Percentiles rank a stretch among this genome's conserved stretches.
phyloP scores from a whole-genome alignment of 2,329 filamentous ascomycete genomes.

The Ascochyta fabae region DNA sequence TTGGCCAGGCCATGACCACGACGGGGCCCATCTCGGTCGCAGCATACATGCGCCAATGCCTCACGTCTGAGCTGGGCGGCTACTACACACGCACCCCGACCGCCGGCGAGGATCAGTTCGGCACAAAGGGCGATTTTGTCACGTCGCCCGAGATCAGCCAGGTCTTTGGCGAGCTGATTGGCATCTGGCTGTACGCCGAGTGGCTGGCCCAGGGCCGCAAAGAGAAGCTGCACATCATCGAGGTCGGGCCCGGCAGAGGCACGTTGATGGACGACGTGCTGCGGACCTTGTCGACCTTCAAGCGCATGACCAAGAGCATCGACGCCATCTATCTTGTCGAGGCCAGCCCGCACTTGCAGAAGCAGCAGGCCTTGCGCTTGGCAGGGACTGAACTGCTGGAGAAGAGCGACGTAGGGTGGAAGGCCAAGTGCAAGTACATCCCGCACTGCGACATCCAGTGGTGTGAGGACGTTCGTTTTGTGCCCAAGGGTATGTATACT shows the following conservation, averaged over 20 bases:
- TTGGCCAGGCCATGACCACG: slow-evolving; percentile 83
- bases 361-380: slow-evolving; percentile 79
- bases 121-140: slow-evolving; percentile 91
- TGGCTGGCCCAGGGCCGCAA: slow-evolving; percentile 89
- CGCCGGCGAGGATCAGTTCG: slow-evolving; percentile 82
- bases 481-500: slow-evolving; percentile 68
- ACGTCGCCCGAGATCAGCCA: slow-evolving; percentile 98
- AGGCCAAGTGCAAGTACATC: slow-evolving; percentile 77
- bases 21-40: slow-evolving; percentile 92
- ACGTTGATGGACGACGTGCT: slow-evolving; percentile 98
- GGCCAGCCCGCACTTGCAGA: slow-evolving; percentile 80
- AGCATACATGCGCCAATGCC: slow-evolving; percentile 97
- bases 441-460: slow-evolving; percentile 76
- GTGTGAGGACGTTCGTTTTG: slow-evolving; percentile 86
- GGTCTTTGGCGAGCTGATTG: slow-evolving; percentile 92
- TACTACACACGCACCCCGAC: slow-evolving; percentile 84
- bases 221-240: slow-evolving; percentile 83
- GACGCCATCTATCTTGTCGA: slow-evolving; percentile 94
- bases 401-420: slow-evolving; percentile 75
- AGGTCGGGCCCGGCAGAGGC: slow-evolving; percentile 91
- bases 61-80: slow-evolving; percentile 87
- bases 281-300: slow-evolving; percentile 86
- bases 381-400: slow-evolving; percentile 75
- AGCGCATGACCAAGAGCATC: slow-evolving; percentile 74
- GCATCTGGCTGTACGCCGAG: slow-evolving; percentile 93